phyloP scores from a whole-genome alignment of 371 early-diverging fungal genomes.

The Syncephalastrum sp. region DNA sequence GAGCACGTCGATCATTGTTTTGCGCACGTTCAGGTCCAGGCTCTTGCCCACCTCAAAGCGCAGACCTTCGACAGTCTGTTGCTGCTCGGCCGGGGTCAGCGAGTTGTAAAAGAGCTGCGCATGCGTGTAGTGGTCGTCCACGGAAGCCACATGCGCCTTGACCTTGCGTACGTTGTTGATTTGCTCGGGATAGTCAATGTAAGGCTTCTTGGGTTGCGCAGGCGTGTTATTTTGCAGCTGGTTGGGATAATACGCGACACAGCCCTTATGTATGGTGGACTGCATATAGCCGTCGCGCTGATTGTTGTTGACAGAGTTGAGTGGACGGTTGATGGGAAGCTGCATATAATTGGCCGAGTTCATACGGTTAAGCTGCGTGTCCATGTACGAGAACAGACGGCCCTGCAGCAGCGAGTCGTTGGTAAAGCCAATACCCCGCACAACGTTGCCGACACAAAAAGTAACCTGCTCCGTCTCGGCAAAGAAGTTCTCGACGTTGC shows the following conservation, averaged over 20 bases:
- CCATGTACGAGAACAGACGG: slow-evolving; percentile 50
- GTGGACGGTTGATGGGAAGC: slow-evolving; percentile 53
- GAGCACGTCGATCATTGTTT: slow-evolving; percentile 31
- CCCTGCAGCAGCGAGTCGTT: slow-evolving; percentile 58
- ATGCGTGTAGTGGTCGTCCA: slow-evolving; percentile 42
- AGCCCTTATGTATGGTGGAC: slow-evolving; percentile 23
- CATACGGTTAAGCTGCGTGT: slow-evolving; percentile 54
- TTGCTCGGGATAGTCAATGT: slow-evolving; percentile 36
- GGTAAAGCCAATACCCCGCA: slow-evolving; percentile 51
- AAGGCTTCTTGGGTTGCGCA: slow-evolving; percentile 20
- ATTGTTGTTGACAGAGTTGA: slow-evolving; percentile 43
- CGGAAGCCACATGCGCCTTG: slow-evolving; percentile 31
- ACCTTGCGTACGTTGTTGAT: slow-evolving; percentile 17
- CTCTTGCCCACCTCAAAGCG: slow-evolving; percentile 45
- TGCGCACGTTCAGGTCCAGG: slow-evolving; percentile 26
- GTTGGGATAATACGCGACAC: slow-evolving; percentile 35
- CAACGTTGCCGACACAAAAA: slow-evolving; percentile 34
- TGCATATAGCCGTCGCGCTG: slow-evolving; percentile 54
- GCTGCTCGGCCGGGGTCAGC: slow-evolving; percentile 37
- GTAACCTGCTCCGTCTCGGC: slow-evolving; percentile 58
- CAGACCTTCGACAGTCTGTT: slow-evolving; percentile 37
- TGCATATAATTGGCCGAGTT: slow-evolving; percentile 48
- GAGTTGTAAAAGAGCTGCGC: slow-evolving; percentile 47
- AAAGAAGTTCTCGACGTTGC: slow-evolving; percentile 55
- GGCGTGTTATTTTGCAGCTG: slow-evolving; percentile 33